Conservation (phyloP, 192 early-diverging fungal genomes). For the Ambispora gerdemannii region DNA sequence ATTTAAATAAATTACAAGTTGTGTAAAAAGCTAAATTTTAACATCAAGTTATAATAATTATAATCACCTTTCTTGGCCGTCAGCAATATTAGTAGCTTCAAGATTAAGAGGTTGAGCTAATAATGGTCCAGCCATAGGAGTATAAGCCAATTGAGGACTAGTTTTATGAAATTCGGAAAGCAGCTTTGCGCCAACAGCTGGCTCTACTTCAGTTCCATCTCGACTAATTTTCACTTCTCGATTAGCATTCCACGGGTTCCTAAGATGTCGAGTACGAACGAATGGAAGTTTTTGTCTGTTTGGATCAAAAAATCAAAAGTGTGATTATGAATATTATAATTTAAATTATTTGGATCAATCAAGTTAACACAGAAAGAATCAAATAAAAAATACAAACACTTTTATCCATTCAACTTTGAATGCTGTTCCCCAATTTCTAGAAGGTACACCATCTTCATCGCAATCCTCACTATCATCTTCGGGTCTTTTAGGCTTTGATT, state of each 20-base stretch:
- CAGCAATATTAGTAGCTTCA: constrained; percentile 8
- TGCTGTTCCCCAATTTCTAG: constrained; percentile 45
- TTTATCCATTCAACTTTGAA: constrained; percentile 50
- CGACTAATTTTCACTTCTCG: constrained; percentile 49
- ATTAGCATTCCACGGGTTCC: constrained; percentile 47
- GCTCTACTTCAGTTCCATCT: constrained; percentile 49
- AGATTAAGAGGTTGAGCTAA: constrained; percentile 27
- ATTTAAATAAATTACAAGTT: too few species aligned
- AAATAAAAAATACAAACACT: constrained; percentile 42
- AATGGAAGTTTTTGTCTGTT: constrained; percentile 47
- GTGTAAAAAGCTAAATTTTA: too few species aligned
- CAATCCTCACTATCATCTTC: constrained; percentile 38
- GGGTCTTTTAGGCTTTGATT: constrained; percentile 32
- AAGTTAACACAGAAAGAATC: not conserved
- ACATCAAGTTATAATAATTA: too few species aligned
- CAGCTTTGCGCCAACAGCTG: constrained; percentile 41
- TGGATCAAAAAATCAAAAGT: not conserved
- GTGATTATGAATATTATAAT: not conserved
- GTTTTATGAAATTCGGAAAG: constrained; percentile 40
- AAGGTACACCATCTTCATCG: constrained; percentile 34
- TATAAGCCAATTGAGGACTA: not conserved
- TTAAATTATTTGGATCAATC: not conserved
- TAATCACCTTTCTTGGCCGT: too few species aligned
- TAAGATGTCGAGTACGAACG: constrained; percentile 40
- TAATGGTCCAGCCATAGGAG: constrained; percentile 7